phyloP scores from a whole-genome alignment of 306 rosid genomes.

The Prosopis cineraria region DNA sequence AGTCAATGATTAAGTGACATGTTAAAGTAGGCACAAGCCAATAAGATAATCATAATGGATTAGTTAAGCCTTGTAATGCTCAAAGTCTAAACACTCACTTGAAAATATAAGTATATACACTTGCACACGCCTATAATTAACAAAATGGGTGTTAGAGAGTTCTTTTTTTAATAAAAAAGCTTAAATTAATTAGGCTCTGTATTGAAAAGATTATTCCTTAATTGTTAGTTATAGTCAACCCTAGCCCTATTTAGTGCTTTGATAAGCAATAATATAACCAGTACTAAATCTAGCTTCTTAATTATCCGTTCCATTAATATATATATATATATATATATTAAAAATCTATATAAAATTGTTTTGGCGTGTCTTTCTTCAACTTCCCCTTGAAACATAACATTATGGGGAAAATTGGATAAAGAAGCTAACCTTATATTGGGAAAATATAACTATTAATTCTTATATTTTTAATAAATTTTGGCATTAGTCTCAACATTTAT shows the following conservation, averaged over 20 bases:
- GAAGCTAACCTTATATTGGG: too few relatives aligned
- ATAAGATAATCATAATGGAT: not conserved
- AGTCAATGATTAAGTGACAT: not conserved
- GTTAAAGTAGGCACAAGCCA: not conserved
- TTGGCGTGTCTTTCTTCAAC: not conserved
- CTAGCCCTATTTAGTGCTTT: not conserved
- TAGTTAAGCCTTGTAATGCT: slow-evolving; percentile 2
- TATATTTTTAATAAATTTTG: too few relatives aligned
- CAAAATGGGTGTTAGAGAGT: not conserved
- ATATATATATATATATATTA: too few relatives aligned
- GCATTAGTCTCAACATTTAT: too few relatives aligned
- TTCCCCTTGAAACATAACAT: not conserved
- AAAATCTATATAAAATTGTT: not conserved
- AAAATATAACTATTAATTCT: too few relatives aligned
- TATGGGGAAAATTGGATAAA: not conserved
- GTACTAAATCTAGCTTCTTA: not conserved
- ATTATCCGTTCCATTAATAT: not conserved
- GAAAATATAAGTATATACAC: not conserved
- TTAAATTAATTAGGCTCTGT: not conserved
- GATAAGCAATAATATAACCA: not conserved
- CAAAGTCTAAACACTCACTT: slow-evolving; percentile 8
- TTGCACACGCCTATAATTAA: not conserved
- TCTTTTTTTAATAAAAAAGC: not conserved
- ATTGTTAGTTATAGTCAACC: not conserved
- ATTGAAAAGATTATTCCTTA: not conserved